Base-by-base conservation (phyloP, 495 filamentous ascomycete genomes). In the Talaromyces nanjingensis region DNA sequence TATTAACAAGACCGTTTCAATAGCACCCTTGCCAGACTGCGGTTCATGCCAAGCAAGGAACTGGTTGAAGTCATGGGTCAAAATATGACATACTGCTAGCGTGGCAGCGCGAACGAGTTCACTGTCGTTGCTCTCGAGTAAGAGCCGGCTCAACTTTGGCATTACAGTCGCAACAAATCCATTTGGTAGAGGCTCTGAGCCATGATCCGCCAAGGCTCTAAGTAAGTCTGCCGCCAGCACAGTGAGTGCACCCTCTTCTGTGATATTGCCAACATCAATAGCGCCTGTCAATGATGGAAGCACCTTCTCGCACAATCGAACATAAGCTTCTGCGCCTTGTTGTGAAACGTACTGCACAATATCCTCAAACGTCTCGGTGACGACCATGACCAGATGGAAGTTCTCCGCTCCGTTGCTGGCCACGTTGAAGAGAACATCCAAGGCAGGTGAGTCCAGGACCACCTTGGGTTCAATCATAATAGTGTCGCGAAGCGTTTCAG, bases 311-410 rank as follows among this genome's bases (percentile, higher is more conserved):
- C 93, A 96, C 3, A 98, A 83, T n/a, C 83, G 84, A 24, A 85
- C 79, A 73, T 93, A 98, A 11, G 85, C 73, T 25, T 90, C 87
- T n/a, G 72, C 75, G 18, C 87, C 84, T 20, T 82, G 75, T 14
- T 87, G 83, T 6, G 86, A 73, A 65, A 96, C 83, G 4, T 82
- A 82, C 31, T 83, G 81, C 0, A 89, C 87, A 65, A 97, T 86
- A 42, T 93, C 89, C 74, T 97, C 92, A 69, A 98, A 96, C 0
- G 91, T 86, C 73, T 98, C 96, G 63, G 84, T 89, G 16, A 97
- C 88, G 20, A 96, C 80, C 77, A 89, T 83, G 1, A 86, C 87
- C 42, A 96, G 79, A 72, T 96, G 91, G 79, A 91, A 93, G 75
- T 94, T 97, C 34, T 83, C 84, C 0, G 93, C 90, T 22, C 92